Evolutionary conservation across 108 stramenopile species (phyloP).

Genomic region (Craspedostauros australis): DNA sequence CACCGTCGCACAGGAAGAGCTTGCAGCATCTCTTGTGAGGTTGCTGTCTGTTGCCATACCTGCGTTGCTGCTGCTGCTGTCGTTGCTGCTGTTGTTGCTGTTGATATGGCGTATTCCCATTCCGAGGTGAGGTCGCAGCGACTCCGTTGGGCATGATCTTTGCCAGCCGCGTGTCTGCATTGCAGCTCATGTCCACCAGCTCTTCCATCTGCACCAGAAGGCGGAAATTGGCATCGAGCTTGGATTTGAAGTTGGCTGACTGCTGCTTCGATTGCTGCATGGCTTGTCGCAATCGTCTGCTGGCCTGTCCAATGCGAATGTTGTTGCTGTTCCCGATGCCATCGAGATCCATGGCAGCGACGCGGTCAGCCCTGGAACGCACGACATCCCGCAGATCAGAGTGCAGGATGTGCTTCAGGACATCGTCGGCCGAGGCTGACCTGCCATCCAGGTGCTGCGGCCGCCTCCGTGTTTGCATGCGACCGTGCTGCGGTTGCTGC

Average conservation of each 20-base stretch:
- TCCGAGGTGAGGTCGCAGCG: conserved; percentile 7
- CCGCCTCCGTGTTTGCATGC: neutral
- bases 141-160: neutral
- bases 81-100: conserved; percentile 12
- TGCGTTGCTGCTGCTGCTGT: conserved; percentile 1
- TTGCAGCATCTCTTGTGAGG: conserved; percentile 35
- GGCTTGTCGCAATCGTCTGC: conserved; percentile 22
- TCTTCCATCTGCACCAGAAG: conserved; percentile 74
- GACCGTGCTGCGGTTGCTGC: neutral
- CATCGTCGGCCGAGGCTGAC: conserved; percentile 30
- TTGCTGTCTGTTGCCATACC: neutral
- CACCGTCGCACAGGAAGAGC: conserved; percentile 40
- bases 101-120: neutral
- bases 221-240: conserved; percentile 28
- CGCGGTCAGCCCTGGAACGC: conserved; percentile 9
- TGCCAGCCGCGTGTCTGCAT: conserved; percentile 35
- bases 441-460: too few species aligned
- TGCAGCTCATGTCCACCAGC: conserved; percentile 39
- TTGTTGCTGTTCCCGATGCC: neutral
- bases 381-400: conserved; percentile 75
- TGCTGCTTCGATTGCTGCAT: conserved; percentile 13
- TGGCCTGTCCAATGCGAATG: neutral
- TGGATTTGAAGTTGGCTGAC: conserved; percentile 15
- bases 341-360: neutral
- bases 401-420: conserved; percentile 54